Base-by-base conservation (phyloP, 2,329 filamentous ascomycete genomes). In the Lachnellula suecica region DNA sequence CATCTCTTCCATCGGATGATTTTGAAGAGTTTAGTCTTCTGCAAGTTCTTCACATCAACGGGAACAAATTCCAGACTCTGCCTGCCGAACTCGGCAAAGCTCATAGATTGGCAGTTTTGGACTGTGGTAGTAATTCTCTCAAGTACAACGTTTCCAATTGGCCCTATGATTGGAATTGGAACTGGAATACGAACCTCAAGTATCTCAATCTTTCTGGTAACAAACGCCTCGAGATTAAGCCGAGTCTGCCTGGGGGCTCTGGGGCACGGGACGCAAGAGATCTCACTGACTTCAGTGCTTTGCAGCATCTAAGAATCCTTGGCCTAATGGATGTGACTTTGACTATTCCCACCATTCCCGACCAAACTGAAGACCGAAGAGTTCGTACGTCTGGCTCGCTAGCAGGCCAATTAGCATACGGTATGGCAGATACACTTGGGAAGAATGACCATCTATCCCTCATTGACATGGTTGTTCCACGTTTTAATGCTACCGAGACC, bases 101-200 rank as follows among this genome's bases (percentile, higher is more conserved):
- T 41, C 89, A 91, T 72, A 94, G 94, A 70, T 81, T 99, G 23
- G 87, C 91, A 4, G 88, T 97, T 45, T 78, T 99, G 46, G 94
- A 99, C 71, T 95, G 95, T 57, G 93, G 92, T 55, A 97, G 89
- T 77, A 99, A 99, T 67, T 85, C 83, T 20, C 77, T 99, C 52
- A 99, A 97, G 71, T 99, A 99, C 79, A 99, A 99, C 68, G 95
- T 99, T 44, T 94, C 91, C 25, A 99, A 99, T 66, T 96, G 96
- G 79, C 94, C 93, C 0, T 99, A 99, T 68, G 94, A 99, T 68
- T 99, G 94, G 94, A 99, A 99, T 65, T 99, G 94, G 94, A 97
- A 97, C 66, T 89, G 94, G 79, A 99, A 99, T 65, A 90, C 89
- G 44, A 95, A 97, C 63, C 75, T 99, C 59, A 88, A 92, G 58